Base-by-base conservation (phyloP, 1,284 basidiomycete genomes). In the Xerocomus nothofagi region DNA sequence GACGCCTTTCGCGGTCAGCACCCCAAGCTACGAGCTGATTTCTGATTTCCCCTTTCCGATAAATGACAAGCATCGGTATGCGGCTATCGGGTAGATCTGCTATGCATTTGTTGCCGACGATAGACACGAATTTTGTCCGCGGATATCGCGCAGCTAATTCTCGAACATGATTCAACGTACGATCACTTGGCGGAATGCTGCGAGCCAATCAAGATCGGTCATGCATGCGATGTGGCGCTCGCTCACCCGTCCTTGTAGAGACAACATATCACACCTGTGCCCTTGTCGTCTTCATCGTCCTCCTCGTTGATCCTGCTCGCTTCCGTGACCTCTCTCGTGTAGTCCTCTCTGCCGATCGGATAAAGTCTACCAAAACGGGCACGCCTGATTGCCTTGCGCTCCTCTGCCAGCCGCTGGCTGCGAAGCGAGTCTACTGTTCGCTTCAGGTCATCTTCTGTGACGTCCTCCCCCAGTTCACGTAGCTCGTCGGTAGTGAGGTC, bases 81-180 rank as follows among this genome's bases (percentile, higher is more conserved):
- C 95, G 88, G 33, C 83, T 79, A 63, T 98, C 96, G 8, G 96
- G 96, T 44, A 98, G 88, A 70, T 98, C 90, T 21, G 92, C 86
- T 60, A 99, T 98, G 73, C 96, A 98, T 70, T 96, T 92, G 71
- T 92, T 84, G 26, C 94, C 94, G 2, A 96, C 84, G 60, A 99
- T 98, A 31, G 91, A 93, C 54, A 98, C 90, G 62, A 99, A 98
- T 71, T 98, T 98, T 9, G 94, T 92, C 23, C 87, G 83, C 3
- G 94, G 91, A 69, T 98, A 88, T 47, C 86, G 83, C 24, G 77
- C 75, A 0, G 96, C 93, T 3, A 98, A 75, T 1, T 76, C 78
- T 15, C 79, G 77, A 29, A 99, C 72, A 47, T 94, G 88, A 29
- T 79, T 74, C 39, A 81, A 81, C 9, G 94, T 73, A 39, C 87